phyloP scores from a whole-genome alignment of 2,329 filamentous ascomycete species.

The Polychaeton citri region DNA sequence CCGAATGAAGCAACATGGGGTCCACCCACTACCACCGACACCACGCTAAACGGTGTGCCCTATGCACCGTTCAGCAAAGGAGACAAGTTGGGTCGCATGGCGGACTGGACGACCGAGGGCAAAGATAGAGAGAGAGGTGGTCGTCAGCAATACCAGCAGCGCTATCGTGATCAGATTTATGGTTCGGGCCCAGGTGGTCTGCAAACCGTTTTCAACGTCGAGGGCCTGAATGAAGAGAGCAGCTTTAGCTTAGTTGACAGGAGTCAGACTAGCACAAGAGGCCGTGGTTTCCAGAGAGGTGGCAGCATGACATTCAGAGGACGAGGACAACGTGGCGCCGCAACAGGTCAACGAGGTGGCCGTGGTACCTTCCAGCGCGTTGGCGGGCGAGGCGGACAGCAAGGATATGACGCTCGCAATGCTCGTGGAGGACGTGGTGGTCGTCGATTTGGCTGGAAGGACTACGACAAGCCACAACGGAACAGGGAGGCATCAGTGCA shows the following conservation, averaged over 20 bases:
- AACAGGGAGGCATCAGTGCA: conserved; percentile 94
- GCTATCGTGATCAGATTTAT: conserved; percentile 92
- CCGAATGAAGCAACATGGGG: conserved; percentile 53
- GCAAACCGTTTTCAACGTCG: conserved; percentile 68
- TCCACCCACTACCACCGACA: conserved; percentile 67
- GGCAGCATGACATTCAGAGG: conserved; percentile 81
- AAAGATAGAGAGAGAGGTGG: conserved; percentile 70
- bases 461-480: conserved; percentile 94
- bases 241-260: conserved; percentile 98
- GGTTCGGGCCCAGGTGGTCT: conserved; percentile 59
- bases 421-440: conserved; percentile 60
- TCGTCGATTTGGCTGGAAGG: conserved; percentile 93
- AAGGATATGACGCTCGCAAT: conserved; percentile 57
- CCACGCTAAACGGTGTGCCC: conserved; percentile 83
- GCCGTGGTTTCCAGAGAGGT: conserved; percentile 67
- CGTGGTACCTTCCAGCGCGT: conserved; percentile 62
- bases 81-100: conserved; percentile 98
- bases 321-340: conserved; percentile 57
- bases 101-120: conserved; percentile 88
- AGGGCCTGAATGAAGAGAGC: conserved; percentile 87
- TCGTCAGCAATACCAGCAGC: conserved; percentile 79
- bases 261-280: conserved; percentile 71
- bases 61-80: conserved; percentile 98
- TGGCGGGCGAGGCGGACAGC: conserved; percentile 52
- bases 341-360: conserved; percentile 52